These are phyloP conservation scores for Phtheirospermum japonicum DNA, from an alignment of 257 asterid genomes.

Conservation along the genomic window DNA sequence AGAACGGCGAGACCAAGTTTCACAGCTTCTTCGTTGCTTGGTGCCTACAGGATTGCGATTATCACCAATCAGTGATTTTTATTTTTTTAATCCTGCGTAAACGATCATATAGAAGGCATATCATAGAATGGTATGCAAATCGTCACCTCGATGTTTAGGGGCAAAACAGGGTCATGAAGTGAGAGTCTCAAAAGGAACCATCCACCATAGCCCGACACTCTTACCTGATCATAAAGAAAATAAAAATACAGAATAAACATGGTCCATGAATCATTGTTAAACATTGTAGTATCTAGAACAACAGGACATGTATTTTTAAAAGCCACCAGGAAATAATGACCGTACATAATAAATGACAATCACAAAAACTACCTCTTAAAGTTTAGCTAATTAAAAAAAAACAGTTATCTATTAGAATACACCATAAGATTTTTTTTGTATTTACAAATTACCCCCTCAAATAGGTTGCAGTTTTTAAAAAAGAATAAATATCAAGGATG, in stretches of 20 bases:
- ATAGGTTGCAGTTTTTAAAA: neutral
- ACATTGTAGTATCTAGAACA: neutral
- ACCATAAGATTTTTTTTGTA: neutral
- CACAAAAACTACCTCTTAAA: too few species aligned
- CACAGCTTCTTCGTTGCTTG: conserved; percentile 66
- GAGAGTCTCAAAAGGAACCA: conserved; percentile 98
- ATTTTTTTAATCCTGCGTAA: conserved; percentile 6
- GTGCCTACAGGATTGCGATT: conserved; percentile 47
- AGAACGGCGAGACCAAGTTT: conserved; percentile 72
- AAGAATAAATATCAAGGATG: neutral
- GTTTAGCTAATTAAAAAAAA: too few species aligned
- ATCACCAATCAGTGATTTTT: conserved; percentile 13
- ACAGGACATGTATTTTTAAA: too few species aligned
- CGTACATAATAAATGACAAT: neutral
- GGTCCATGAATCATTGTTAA: neutral
- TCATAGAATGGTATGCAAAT: neutral
- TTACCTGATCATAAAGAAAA: conserved; percentile 48
- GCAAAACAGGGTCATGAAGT: conserved; percentile 96
- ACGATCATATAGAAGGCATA: neutral
- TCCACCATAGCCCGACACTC: conserved; percentile 96
- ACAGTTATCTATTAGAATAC: neutral
- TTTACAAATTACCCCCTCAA: conserved; percentile 1
- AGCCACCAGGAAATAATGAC: neutral
- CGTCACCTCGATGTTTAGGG: conserved; percentile 91
- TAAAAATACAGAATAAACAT: neutral